Evolutionary conservation across 805 yeast genomes (phyloP), one percentile per base, ranked within the genome.

Genomic region (Peterozyma xylosa): DNA sequence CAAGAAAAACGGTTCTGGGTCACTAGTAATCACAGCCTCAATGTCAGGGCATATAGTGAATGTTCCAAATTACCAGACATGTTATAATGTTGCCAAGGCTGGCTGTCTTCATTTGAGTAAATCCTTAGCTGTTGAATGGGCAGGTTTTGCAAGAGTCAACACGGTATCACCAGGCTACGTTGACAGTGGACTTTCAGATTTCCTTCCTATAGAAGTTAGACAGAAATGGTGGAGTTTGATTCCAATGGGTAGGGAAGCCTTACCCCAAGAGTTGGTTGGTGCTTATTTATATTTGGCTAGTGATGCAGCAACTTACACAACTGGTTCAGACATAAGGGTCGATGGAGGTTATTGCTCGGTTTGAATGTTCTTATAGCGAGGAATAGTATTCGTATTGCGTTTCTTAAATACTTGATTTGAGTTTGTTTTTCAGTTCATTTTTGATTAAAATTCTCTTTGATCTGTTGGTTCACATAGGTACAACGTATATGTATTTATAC

Each of bases 11-110:
- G 73, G 74, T 30, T 58, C 55, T 37, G 80, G 80, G 27, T 71
- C 77, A 6, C 58, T 74, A 48, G 66, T 74, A 45, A 68, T 73
- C 59, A 74, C 80, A 13, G 79, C 76, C 3, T 73, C 78, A 16
- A 74, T 74, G 78, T 70, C 76, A 11, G 78, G 71, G 9, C 77
- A 71, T 58, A 73, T 74, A 49, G 74, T 71, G 48, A 74, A 74
- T 49, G 73, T 69, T 40, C 80, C 80, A 40, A 67, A 71, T 50
- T 62, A 66, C 50, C 78, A 73, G 52, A 69, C 76, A 38, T 69
- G 69, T 36, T 72, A 72, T 55, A 72, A 71, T 49, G 68, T 71
- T 34, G 71, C 74, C 44, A 72, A 72, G 56, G 76, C 77, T 37
- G 77, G 68, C 35, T 73, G 71, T 42, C 53, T 70, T 48, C 74